Evolutionary conservation across 306 rosid genomes (phyloP).

Genomic region (Gastrolobium villosum): DNA sequence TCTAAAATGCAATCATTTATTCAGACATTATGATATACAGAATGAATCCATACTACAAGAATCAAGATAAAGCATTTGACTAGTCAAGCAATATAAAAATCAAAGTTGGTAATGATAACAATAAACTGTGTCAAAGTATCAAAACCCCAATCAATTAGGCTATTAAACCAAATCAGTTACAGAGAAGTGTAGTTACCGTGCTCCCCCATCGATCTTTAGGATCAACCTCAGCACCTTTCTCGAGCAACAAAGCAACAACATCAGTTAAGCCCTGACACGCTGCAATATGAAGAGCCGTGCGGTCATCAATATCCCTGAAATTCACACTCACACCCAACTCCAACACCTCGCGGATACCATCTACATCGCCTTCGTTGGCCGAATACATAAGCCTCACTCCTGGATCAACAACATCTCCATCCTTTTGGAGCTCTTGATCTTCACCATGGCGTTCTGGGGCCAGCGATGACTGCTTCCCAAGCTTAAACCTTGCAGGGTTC

Average conservation of each 20-base stretch:
- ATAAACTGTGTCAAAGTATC: background rate
- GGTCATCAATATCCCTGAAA: constrained; percentile 76
- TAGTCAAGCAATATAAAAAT: constrained; percentile 8
- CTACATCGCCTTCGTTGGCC: constrained; percentile 83
- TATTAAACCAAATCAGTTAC: constrained; percentile 1
- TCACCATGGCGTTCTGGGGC: constrained; percentile 66
- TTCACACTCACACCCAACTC: constrained; percentile 78
- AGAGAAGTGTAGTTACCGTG: constrained; percentile 61
- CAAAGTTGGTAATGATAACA: background rate
- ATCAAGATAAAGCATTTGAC: constrained; percentile 31
- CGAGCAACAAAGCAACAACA: constrained; percentile 77
- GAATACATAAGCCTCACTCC: constrained; percentile 81
- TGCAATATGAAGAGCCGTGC: constrained; percentile 93
- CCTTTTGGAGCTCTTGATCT: constrained; percentile 21
- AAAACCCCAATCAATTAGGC: constrained; percentile 12
- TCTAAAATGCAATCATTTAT: constrained; percentile 6
- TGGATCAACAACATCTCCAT: constrained; percentile 61
- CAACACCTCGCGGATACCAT: constrained; percentile 77
- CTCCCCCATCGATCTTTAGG: constrained; percentile 97
- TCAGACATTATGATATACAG: background rate
- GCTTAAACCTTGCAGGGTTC: constrained; percentile 65
- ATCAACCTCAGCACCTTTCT: constrained; percentile 79
- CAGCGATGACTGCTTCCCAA: constrained; percentile 89
- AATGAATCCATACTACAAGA: constrained; percentile 15
- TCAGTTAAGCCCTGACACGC: constrained; percentile 82